Evolutionary conservation across 257 asterid species (phyloP).

Genomic region (Rauvolfia tetraphylla): DNA sequence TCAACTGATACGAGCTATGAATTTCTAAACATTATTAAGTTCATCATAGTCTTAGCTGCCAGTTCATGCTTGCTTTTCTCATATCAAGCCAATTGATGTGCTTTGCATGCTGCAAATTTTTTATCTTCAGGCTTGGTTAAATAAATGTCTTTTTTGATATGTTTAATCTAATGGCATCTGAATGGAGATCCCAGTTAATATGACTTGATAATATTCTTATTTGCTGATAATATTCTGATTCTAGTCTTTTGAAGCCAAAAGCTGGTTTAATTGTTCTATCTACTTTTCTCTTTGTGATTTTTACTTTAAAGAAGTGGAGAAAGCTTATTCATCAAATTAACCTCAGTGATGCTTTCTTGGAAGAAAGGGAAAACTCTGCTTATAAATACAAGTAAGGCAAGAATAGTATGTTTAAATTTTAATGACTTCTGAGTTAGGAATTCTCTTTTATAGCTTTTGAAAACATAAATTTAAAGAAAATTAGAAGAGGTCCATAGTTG

Average conservation of each 20-base stretch:
- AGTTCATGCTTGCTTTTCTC: neutral
- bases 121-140: neutral
- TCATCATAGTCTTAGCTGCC: neutral
- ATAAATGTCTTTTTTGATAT: neutral
- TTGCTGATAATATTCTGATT: neutral
- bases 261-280: neutral
- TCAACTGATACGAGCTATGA: neutral
- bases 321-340: neutral
- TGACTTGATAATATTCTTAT: neutral
- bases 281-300: neutral
- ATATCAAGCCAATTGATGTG: neutral
- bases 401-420: too few species aligned
- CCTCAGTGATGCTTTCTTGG: neutral
- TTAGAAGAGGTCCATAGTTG: neutral
- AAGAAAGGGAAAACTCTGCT: neutral
- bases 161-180: neutral
- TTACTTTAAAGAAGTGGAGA: neutral
- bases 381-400: neutral
- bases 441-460: neutral
- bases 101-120: neutral
- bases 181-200: neutral
- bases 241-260: neutral
- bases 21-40: neutral
- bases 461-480: neutral
- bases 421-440: neutral